Percentiles rank a stretch among this genome's conserved stretches.
Evolutionary conservation across 805 yeast genomes (phyloP).

Genomic region (Wickerhamiella vanderwaltii): DNA sequence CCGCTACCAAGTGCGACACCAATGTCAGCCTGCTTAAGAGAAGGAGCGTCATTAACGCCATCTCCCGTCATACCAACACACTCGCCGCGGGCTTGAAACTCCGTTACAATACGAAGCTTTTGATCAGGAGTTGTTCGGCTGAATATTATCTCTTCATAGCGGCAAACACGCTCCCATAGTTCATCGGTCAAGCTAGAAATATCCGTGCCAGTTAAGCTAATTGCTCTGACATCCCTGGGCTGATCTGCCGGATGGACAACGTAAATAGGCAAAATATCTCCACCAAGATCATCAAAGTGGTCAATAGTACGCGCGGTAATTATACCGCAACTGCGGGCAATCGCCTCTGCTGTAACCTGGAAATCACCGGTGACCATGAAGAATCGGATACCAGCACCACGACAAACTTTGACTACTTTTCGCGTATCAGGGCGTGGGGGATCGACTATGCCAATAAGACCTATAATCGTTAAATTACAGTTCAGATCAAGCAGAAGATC

Average conservation of each 20-base stretch:
- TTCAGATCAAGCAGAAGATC: not conserved
- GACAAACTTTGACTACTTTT: conserved; percentile 53
- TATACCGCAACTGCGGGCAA: conserved; percentile 43
- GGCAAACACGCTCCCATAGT: conserved; percentile 34
- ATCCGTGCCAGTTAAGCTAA: conserved; percentile 13
- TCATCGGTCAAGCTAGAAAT: conserved; percentile 20
- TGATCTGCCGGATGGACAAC: not conserved
- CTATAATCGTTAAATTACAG: conserved; percentile 55
- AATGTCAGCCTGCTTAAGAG: conserved; percentile 82
- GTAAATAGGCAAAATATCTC: not conserved
- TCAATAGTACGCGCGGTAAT: conserved; percentile 1
- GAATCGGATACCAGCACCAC: conserved; percentile 87
- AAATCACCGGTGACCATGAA: conserved; percentile 77
- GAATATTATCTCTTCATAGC: conserved; percentile 32
- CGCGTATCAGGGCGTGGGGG: conserved; percentile 85
- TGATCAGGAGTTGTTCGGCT: conserved; percentile 34
- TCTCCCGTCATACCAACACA: conserved; percentile 98
- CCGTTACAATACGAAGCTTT: conserved; percentile 36
- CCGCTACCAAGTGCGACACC: conserved; percentile 83
- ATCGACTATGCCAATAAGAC: conserved; percentile 86
- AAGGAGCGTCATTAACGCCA: conserved; percentile 96
- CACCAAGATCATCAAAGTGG: not conserved
- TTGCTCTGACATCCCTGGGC: not conserved
- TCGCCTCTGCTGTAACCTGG: conserved; percentile 36
- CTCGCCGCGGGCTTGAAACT: conserved; percentile 56